Conservation (phyloP, 495 filamentous ascomycete species). For the Neurospora terricola region DNA sequence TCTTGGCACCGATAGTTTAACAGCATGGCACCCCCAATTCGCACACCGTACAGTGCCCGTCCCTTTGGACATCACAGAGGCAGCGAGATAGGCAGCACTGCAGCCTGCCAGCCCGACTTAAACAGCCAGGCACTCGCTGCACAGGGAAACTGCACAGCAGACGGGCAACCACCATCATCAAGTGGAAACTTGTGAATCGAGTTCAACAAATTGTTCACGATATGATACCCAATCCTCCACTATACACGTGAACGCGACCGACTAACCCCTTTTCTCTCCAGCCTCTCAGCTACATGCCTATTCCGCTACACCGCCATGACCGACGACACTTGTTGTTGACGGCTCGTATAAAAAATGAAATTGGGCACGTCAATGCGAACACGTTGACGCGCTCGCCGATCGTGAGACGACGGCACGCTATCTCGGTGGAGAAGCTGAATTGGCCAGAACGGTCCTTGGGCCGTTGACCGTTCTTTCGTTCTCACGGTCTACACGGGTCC, state of each 20-base stretch:
- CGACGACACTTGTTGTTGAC: background rate
- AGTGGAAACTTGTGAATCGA: background rate
- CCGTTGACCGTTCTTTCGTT: background rate
- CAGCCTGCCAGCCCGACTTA: background rate
- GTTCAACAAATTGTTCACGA: background rate
- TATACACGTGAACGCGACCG: background rate
- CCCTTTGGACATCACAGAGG: background rate
- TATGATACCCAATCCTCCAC: background rate
- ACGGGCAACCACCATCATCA: background rate
- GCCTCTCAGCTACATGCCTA: background rate
- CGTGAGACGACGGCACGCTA: background rate
- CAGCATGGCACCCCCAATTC: background rate
- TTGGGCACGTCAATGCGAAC: background rate
- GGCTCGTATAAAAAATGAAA: background rate
- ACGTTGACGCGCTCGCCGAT: background rate
- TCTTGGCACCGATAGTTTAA: background rate
- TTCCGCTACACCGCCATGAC: background rate
- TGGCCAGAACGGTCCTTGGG: background rate
- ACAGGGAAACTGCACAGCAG: background rate
- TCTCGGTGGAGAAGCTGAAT: background rate
- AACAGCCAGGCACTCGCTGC: background rate
- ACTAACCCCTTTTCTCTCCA: background rate
- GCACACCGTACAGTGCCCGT: background rate
- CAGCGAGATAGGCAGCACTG: background rate
- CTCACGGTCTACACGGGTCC: background rate